Evolutionary conservation across 2,329 filamentous ascomycete species (phyloP).

Genomic region (Penicillium sp.): DNA sequence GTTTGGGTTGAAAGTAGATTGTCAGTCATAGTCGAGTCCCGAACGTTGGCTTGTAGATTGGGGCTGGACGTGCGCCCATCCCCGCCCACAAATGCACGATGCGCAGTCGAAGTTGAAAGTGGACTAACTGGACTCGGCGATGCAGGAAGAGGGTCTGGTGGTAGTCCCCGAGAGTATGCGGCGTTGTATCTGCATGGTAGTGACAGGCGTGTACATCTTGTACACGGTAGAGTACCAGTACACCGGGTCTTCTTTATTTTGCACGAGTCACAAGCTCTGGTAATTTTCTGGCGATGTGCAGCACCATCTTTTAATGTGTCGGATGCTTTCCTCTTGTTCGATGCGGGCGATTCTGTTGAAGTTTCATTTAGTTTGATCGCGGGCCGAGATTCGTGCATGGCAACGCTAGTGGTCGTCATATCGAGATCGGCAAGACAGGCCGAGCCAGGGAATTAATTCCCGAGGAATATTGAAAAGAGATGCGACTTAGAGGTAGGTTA

Average conservation of each 20-base stretch:
- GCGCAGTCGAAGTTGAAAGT: not conserved
- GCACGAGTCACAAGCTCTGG: slow-evolving; percentile 33
- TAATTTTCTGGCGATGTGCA: slow-evolving; percentile 30
- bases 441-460: not conserved
- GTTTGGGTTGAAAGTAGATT: not conserved
- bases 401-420: slow-evolving; percentile 12
- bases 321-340: slow-evolving; percentile 26
- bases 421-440: slow-evolving; percentile 8
- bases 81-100: not conserved
- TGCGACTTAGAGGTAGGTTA: not conserved
- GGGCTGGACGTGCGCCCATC: not conserved
- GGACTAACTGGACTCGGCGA: slow-evolving; percentile 2
- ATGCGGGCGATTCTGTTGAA: not conserved
- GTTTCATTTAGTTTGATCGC: slow-evolving; percentile 1
- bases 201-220: slow-evolving; percentile 27
- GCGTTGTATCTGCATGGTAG: slow-evolving; percentile 31
- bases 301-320: slow-evolving; percentile 16
- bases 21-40: not conserved
- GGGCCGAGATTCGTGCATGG: slow-evolving; percentile 9
- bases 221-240: slow-evolving; percentile 32
- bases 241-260: slow-evolving; percentile 35
- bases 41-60: not conserved
- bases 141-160: slow-evolving; percentile 26
- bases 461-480: not conserved
- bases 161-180: slow-evolving; percentile 31